Conservation (phyloP, 2,329 filamentous ascomycete genomes). For the Fusarium sulawesiense region DNA sequence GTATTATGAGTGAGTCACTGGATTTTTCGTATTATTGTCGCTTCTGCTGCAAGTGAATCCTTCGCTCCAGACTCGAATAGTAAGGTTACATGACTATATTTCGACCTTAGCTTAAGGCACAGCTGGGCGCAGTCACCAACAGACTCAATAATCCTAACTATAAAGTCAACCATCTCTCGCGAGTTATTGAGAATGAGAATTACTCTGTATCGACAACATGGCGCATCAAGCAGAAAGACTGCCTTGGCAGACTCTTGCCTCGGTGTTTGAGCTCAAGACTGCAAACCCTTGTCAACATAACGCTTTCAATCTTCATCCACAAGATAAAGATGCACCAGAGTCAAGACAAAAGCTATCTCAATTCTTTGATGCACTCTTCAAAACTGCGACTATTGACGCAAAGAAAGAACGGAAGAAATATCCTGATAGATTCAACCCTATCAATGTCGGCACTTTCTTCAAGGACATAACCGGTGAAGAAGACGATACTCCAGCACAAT, state of each 20-base stretch:
- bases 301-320: constrained; percentile 20
- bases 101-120: background rate
- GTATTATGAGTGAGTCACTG: background rate
- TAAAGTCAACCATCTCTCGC: too few species aligned
- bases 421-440: background rate
- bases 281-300: constrained; percentile 18
- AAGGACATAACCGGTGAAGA: background rate
- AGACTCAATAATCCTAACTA: background rate
- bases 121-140: background rate
- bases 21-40: background rate
- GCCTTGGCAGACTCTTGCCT: constrained; percentile 23
- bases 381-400: background rate
- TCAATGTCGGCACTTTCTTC: background rate
- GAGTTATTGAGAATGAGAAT: accelerated
- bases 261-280: constrained; percentile 10
- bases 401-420: background rate
- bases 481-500: background rate
- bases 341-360: background rate
- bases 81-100: background rate
- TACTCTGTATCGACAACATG: background rate
- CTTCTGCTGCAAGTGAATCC: background rate
- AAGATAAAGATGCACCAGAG: background rate
- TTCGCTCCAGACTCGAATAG: background rate
- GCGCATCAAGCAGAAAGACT: constrained; percentile 18
- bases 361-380: background rate